Conservation (phyloP, 768 basidiomycete species). For the Leccinum incarnatum region DNA sequence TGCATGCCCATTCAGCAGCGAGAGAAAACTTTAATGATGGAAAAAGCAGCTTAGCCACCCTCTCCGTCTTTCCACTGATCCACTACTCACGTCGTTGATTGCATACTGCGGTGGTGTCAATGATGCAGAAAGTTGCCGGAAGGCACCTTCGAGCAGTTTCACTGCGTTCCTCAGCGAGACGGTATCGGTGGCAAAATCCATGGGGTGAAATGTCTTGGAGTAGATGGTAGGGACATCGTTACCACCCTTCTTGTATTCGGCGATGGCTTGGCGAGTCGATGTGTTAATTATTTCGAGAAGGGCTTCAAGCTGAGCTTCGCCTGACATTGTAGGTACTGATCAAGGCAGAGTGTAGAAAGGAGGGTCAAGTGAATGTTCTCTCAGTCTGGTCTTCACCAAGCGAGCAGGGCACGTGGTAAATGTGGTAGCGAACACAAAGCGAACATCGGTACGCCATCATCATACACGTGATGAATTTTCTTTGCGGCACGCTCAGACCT, state of each 20-base stretch:
- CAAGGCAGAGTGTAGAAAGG: not conserved
- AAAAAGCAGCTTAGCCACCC: not conserved
- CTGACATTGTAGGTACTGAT: conserved; percentile 13
- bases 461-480: no score
- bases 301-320: conserved; percentile 9
- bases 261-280: conserved; percentile 25
- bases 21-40: conserved; percentile 10
- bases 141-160: conserved; percentile 26
- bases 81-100: conserved; percentile 18
- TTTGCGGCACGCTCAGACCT: no score
- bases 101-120: conserved; percentile 29
- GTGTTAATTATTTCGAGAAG: conserved; percentile 29
- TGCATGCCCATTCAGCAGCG: conserved; percentile 28
- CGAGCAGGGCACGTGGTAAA: no score
- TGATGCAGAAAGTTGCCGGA: conserved; percentile 24
- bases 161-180: conserved; percentile 25
- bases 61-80: not conserved
- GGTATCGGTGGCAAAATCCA: conserved; percentile 20
- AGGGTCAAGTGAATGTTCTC: not conserved
- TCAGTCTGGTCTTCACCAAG: not conserved
- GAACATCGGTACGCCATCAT: no score
- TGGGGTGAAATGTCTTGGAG: conserved; percentile 20
- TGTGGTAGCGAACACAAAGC: no score
- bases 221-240: conserved; percentile 24
- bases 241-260: conserved; percentile 25